Evolutionary conservation across 75 land plant genomes (phyloP).

Genomic region (Sequoia sempervirens): DNA sequence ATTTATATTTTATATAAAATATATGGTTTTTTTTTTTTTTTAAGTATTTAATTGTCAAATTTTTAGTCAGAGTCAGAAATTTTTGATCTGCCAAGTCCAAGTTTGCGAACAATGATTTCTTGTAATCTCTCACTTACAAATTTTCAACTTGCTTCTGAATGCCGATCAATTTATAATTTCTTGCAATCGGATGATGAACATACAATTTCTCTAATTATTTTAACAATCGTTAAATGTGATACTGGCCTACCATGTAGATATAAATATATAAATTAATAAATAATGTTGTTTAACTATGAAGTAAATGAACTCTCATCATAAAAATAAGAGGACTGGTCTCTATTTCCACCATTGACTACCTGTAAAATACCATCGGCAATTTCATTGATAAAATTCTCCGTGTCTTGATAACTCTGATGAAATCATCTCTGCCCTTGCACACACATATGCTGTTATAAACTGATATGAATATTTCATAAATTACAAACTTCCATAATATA

Average conservation of each 20-base stretch:
- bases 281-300: neutral
- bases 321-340: neutral
- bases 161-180: too few relatives aligned
- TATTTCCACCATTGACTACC: neutral
- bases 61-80: too few relatives aligned
- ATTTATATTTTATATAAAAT: too few relatives aligned
- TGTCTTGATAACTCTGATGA: neutral
- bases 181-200: neutral
- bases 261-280: neutral
- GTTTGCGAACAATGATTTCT: too few relatives aligned
- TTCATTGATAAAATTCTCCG: neutral
- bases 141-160: too few relatives aligned
- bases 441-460: neutral
- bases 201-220: too few relatives aligned
- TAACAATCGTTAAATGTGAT: neutral
- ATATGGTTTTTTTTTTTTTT: too few relatives aligned
- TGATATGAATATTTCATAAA: neutral
- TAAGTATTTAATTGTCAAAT: too few relatives aligned
- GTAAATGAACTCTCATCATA: neutral
- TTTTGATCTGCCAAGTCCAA: too few relatives aligned
- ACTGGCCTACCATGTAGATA: neutral
- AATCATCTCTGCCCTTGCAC: neutral
- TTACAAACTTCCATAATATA: neutral
- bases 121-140: too few relatives aligned
- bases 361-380: neutral